Base-by-base conservation (phyloP, 2,329 filamentous ascomycete species). In the Rutstroemia sydowiana region DNA sequence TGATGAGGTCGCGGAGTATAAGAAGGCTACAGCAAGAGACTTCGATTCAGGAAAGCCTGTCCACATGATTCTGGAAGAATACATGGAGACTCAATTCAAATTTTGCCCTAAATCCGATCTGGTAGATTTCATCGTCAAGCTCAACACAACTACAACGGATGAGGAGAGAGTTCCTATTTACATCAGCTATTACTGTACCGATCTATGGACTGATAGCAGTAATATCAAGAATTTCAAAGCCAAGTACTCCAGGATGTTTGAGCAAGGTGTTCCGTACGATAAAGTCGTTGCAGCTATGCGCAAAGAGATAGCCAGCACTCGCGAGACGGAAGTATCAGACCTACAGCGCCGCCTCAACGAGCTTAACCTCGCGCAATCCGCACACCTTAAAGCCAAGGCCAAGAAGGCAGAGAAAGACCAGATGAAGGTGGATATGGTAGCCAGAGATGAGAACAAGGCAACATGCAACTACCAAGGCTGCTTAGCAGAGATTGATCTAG, bases 241-340 rank as follows among this genome's bases (percentile, higher is more conserved):
- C 3, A 66, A 65, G 51, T 65, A 63, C 42, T 55, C 55, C 3
- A 59, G 61, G 3, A 57, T 61, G 47, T 66, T 66, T 48, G 61
- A 63, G 40, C 37, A 53, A 20, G 46, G 54, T 1, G 40, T 50
- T 5, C 53, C 61, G 1, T 59, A 63, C 30, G 62, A 66, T 43
- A 55, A 52, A 14, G 60, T 65, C 1, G 30, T 66, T 5, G 44
- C 49, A 3, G 55, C 56, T 1, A 62, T 62, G 63, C 53, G 48
- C 30, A 59, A 59, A 44, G 64, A 66, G 40, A 58, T 58, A 3
- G 51, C 55, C n/a, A 54, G 55, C 2, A 48, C 52, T 3, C 51
- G 61, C n/a, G 44, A 51, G 8, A 43, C 32, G 21, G 60, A 60
- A 23, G 26, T 61, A 6, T 45, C 45, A 3, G 53, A 54, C 11